Evolutionary conservation across 345 rosid species (phyloP).

Genomic region (Rhodamnia rubescens): DNA sequence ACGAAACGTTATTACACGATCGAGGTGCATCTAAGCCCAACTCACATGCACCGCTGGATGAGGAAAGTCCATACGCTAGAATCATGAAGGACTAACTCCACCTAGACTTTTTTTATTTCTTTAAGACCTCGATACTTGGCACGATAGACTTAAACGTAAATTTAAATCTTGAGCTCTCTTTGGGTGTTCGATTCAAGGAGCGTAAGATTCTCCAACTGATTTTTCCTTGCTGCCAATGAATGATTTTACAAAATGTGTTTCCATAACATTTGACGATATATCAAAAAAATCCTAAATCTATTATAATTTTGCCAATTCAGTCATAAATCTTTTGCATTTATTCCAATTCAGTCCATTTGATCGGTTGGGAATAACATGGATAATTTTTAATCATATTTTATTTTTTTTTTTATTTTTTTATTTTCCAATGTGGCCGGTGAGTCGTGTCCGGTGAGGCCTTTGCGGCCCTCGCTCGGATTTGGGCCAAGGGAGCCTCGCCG

Average conservation of each 20-base stretch:
- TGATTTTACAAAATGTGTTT: background rate
- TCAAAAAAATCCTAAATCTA: too few species aligned
- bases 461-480: too few species aligned
- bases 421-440: too few species aligned
- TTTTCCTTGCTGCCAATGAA: background rate
- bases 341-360: too few species aligned
- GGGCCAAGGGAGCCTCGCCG: too few species aligned
- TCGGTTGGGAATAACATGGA: rapidly evolving
- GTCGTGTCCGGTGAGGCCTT: too few species aligned
- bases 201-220: background rate
- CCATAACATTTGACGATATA: background rate
- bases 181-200: background rate
- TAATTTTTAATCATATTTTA: too few species aligned
- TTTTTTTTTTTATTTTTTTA: too few species aligned
- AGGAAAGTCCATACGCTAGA: background rate
- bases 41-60: background rate
- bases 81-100: background rate
- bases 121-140: background rate
- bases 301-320: too few species aligned
- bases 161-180: background rate
- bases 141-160: background rate
- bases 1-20: background rate
- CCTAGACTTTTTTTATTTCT: too few species aligned
- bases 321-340: too few species aligned
- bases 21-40: background rate